Evolutionary conservation across 345 rosid genomes (phyloP).

Genomic region (Populus pruinosa): DNA sequence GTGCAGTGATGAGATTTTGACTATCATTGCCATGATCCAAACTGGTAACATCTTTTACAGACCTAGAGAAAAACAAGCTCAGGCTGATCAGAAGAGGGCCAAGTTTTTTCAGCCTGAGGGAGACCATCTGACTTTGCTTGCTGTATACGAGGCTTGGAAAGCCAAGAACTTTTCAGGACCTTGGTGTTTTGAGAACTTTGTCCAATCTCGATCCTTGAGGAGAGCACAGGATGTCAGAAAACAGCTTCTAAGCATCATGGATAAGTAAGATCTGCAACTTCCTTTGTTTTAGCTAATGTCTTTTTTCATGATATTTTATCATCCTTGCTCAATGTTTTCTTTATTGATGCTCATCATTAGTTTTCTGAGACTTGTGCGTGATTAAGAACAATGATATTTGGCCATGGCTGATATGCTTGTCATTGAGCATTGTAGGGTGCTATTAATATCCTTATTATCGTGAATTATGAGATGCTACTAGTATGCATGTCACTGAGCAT

Average conservation of each 20-base stretch:
- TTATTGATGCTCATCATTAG: not conserved
- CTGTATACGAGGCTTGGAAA: constrained; percentile 93
- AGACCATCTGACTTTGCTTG: constrained; percentile 89
- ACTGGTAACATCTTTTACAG: constrained; percentile 86
- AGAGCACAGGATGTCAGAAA: constrained; percentile 85
- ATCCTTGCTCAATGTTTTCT: not conserved
- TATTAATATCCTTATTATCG: not conserved
- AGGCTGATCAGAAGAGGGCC: constrained; percentile 89
- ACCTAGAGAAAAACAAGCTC: constrained; percentile 93
- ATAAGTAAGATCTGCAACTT: constrained; percentile 49
- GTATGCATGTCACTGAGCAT: not conserved
- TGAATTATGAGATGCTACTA: not conserved
- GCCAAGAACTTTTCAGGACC: constrained; percentile 81
- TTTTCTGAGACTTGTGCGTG: not conserved
- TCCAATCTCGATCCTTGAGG: constrained; percentile 71
- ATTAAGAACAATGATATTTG: not conserved
- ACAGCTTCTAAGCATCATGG: constrained; percentile 88
- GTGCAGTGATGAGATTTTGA: constrained; percentile 90
- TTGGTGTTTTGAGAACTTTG: constrained; percentile 90
- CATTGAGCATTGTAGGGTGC: not conserved
- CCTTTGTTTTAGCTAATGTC: not conserved
- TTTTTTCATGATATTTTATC: not conserved
- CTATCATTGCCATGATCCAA: constrained; percentile 86
- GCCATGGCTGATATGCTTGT: not conserved
- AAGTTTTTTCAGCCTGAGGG: constrained; percentile 91